Base-by-base conservation (phyloP, 345 rosid species). In the Eucalyptus cloeziana region DNA sequence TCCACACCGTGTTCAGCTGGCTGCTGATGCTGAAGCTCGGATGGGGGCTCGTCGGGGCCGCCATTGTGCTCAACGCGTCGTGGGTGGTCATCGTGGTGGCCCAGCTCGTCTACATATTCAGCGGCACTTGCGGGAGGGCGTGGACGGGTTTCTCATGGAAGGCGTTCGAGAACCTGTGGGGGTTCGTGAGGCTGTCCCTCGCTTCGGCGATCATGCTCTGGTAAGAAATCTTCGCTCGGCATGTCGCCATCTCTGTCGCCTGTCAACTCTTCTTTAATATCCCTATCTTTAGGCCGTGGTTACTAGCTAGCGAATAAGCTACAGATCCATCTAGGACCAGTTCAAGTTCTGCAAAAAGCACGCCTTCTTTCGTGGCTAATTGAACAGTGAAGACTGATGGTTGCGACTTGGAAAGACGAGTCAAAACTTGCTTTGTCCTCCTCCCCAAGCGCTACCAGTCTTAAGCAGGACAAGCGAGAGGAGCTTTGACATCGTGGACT, bases 141-240 rank as follows among this genome's bases (percentile, higher is more conserved):
- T 97, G 99, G 99, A 87, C 89, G 56, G 99, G 99, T 4, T 93
- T 96, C 80, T 96, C 99, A 2, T 91, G 89, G 93, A 94, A 96
- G 89, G 98, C 99, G 8, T 97, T 97, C 87, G 95, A 92, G 47
- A 92, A 95, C 85, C 86, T 97, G 5, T 95, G 97, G 97, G 91
- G 94, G 13, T 97, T 96, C 54, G 98, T 95, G 37, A 89, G 91
- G 86, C 86, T 97, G 85, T 97, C 99, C 44, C 89, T 97, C 9
- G 98, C 99, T 24, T 97, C 99, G 2, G 99, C 99, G 17, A 95
- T 96, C 4, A 97, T 97, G 99, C 94, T 96, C 21, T 96, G 99
- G 99, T 97, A n/a, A 95, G 7, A 43, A 45, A 47, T 86, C 51
- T 37, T 16, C 27, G 58, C 87, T 43, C 11, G 15, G 5, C 44